Percentiles rank a stretch among this genome's conserved stretches.
phyloP scores from a whole-genome alignment of 768 basidiomycete genomes.

The Tricholoma furcatifolium region DNA sequence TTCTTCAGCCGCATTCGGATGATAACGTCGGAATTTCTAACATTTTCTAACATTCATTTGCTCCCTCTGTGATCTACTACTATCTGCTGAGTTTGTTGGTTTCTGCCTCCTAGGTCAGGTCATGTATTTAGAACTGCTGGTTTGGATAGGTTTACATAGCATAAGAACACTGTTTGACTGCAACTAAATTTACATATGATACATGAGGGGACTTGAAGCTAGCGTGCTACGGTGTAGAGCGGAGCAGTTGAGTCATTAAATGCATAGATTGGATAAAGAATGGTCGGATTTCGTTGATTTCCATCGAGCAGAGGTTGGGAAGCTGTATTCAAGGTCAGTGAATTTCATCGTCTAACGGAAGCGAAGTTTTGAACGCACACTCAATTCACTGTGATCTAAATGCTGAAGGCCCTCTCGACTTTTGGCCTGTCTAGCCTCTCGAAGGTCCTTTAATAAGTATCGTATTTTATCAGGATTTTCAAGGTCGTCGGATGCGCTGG shows the following conservation, averaged over 20 bases:
- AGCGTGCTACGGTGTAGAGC: conserved; percentile 16
- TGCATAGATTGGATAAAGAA: conserved; percentile 86
- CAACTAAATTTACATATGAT: too few species aligned
- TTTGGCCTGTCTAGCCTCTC: conserved; percentile 94
- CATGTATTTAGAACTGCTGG: too few species aligned
- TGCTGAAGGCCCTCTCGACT: conserved; percentile 80
- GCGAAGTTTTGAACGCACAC: conserved; percentile 44
- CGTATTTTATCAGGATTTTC: conserved; percentile 82
- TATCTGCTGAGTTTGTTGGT: too few species aligned
- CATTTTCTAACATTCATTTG: too few species aligned
- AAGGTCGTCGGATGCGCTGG: conserved; percentile 88
- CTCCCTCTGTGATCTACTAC: too few species aligned
- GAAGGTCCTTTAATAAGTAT: conserved; percentile 88
- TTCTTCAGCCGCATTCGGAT: too few species aligned
- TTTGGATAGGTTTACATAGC: too few species aligned
- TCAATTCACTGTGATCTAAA: conserved; percentile 79
- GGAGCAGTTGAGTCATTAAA: conserved; percentile 59
- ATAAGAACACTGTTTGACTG: too few species aligned
- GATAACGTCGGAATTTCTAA: too few species aligned
- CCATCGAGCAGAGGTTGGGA: conserved; percentile 83
- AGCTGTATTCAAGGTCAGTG: conserved; percentile 44
- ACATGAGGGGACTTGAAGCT: not conserved
- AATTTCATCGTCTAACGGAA: not conserved
- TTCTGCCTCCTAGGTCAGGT: too few species aligned
- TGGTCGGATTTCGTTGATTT: conserved; percentile 91